phyloP scores from a whole-genome alignment of 352 stramenopile genomes.

The Pythium phragmitis region DNA sequence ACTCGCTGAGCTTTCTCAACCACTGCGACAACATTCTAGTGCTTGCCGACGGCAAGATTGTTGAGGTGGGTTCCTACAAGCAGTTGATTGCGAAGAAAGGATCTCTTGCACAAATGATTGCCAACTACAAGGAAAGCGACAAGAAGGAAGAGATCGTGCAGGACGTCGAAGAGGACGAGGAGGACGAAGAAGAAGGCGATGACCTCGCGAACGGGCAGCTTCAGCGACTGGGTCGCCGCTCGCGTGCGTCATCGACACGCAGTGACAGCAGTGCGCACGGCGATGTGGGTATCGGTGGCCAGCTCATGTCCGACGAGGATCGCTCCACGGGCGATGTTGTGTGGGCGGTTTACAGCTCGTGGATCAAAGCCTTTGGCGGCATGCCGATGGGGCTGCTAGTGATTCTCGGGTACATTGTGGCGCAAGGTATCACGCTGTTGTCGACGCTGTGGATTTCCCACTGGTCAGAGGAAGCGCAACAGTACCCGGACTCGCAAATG shows the following conservation, averaged over 20 bases:
- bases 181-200: slow-evolving; percentile 32
- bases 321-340: slow-evolving; percentile 70
- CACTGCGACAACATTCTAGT: slow-evolving; percentile 60
- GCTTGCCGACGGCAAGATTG: slow-evolving; percentile 59
- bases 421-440: slow-evolving; percentile 51
- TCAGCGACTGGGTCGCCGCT: slow-evolving; percentile 35
- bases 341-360: slow-evolving; percentile 59
- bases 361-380: slow-evolving; percentile 69
- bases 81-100: slow-evolving; percentile 53
- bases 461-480: slow-evolving; percentile 84
- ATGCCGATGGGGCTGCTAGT: slow-evolving; percentile 48
- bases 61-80: slow-evolving; percentile 60
- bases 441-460: slow-evolving; percentile 92
- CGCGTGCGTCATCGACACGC: slow-evolving; percentile 53
- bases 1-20: slow-evolving; percentile 84
- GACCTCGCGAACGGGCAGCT: slow-evolving; percentile 3
- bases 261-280: slow-evolving; percentile 49
- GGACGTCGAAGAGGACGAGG: slow-evolving; percentile 32
- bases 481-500: slow-evolving; percentile 58
- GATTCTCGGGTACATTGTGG: slow-evolving; percentile 52
- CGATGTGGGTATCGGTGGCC: slow-evolving; percentile 25
- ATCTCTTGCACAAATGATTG: slow-evolving; percentile 58
- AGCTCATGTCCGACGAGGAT: slow-evolving; percentile 73
- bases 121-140: slow-evolving; percentile 62
- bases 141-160: slow-evolving; percentile 42